Base-by-base conservation (phyloP, 1,139 yeast species). In the Protomyces macrosporus region DNA sequence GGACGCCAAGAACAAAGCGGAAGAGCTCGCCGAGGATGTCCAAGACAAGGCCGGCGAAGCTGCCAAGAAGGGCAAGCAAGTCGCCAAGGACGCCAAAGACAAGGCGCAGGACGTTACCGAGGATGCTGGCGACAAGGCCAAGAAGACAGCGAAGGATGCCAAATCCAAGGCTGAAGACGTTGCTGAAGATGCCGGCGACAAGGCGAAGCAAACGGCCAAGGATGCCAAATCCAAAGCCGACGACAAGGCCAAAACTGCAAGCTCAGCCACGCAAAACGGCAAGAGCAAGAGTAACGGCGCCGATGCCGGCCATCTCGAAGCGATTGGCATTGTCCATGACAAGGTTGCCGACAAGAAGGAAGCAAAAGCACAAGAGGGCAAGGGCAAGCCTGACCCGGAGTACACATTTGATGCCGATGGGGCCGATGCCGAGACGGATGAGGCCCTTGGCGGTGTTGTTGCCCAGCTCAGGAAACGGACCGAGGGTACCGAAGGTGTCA, bases 321-420 rank as follows among this genome's bases (percentile, higher is more conserved):
- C 30, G 9, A 58, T 58, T 23, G 62, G 62, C 32, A 58, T 58
- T 2, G 36, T 58, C 16, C 62, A 58, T 34, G 42, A 55, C 34
- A 55, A 58, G n/a, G 42, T 6, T 2, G 42, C 55, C 5, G 39
- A 34, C 6, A 23, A 34, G 12, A 50, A 12, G 37, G 53, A 34
- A 14, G 16, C 35, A 1, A 9, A 34, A 16, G 30, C 12, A 9
- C 55, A 52, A n/a, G 23, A 14, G 9, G 55, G 55, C 55, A 52
- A 33, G n/a, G 42, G 35, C 10, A 33, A 52, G 33, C 55, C 55
- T 33, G 55, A 52, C 30, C 55, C 55, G 4, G 33, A 36, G 5
- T 52, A 52, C 35, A 52, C 45, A 5, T 32, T 32, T 14, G 62
- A 33, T 14, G 23, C 23, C 23, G 56, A 40, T 14, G 36, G 6